A percentile compares a stretch with the other conserved stretches of the same genome.
These are phyloP conservation scores for Cylindrodendrum hubeiense DNA, from an alignment of 2,329 filamentous ascomycete species.

Conservation along the genomic window DNA sequence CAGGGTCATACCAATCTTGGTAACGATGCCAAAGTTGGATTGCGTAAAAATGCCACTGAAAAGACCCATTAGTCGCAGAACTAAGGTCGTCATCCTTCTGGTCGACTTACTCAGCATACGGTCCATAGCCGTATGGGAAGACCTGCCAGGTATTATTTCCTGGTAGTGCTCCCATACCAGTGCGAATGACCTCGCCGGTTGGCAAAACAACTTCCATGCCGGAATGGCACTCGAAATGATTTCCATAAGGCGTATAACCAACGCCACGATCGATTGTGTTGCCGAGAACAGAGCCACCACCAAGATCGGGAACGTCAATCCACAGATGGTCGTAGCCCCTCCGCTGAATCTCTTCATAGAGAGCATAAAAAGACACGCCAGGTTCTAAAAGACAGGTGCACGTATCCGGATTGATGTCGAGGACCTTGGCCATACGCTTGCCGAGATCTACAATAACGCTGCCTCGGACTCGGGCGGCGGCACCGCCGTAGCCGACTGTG, in stretches of 20 bases:
- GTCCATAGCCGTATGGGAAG: slow-evolving; percentile 35
- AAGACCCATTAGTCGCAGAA: background rate
- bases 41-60: slow-evolving; percentile 29
- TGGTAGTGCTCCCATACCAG: slow-evolving; percentile 35
- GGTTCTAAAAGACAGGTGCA: slow-evolving; percentile 31
- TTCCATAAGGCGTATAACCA: slow-evolving; percentile 34
- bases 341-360: slow-evolving; percentile 32
- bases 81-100: background rate
- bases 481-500: slow-evolving; percentile 34
- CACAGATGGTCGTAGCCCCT: slow-evolving; percentile 31
- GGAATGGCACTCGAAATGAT: slow-evolving; percentile 38
- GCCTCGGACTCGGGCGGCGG: slow-evolving; percentile 31
- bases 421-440: slow-evolving; percentile 33
- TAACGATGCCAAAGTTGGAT: slow-evolving; percentile 31
- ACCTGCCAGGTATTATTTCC: slow-evolving; percentile 31
- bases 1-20: slow-evolving; percentile 36
- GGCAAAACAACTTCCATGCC: slow-evolving; percentile 36
- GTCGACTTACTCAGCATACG: slow-evolving; percentile 26
- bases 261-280: slow-evolving; percentile 35
- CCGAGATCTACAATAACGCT: slow-evolving; percentile 26
- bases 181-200: slow-evolving; percentile 27
- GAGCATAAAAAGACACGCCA: slow-evolving; percentile 29
- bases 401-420: slow-evolving; percentile 32
- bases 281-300: slow-evolving; percentile 31
- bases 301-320: slow-evolving; percentile 36